Conservation (phyloP, 148 eudicot genomes). For the Rhododendron ovatum region DNA sequence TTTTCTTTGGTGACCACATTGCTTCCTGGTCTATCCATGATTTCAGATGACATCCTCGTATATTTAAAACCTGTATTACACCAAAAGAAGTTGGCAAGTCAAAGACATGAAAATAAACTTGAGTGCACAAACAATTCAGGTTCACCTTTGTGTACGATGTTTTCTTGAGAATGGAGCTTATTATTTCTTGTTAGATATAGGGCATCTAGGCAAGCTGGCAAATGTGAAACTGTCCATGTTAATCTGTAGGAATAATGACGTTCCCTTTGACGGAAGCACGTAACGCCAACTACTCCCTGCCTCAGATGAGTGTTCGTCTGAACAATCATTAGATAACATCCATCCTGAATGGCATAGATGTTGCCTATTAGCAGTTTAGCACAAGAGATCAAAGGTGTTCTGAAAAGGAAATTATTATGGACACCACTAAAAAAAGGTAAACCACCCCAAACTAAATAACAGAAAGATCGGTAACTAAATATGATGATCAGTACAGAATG, state of each 20-base stretch:
- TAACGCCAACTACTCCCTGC: slow-evolving; percentile 30
- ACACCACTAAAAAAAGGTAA: background rate
- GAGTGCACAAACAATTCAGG: background rate
- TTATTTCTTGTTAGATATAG: slow-evolving; percentile 16
- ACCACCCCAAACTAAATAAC: background rate
- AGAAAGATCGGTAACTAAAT: background rate
- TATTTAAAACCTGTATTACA: slow-evolving; percentile 33
- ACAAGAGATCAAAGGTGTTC: background rate
- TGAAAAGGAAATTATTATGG: background rate
- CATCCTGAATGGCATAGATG: slow-evolving; percentile 22
- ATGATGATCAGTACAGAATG: background rate
- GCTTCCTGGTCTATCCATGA: slow-evolving; percentile 24
- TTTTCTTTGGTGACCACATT: slow-evolving; percentile 21
- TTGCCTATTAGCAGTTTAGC: background rate
- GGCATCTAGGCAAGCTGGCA: slow-evolving; percentile 25
- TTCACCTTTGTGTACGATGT: slow-evolving; percentile 25
- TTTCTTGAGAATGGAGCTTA: slow-evolving; percentile 26
- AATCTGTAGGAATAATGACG: slow-evolving; percentile 24
- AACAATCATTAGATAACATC: slow-evolving; percentile 32
- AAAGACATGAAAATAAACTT: background rate
- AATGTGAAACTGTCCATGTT: slow-evolving; percentile 26
- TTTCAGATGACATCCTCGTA: slow-evolving; percentile 35
- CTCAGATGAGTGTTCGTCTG: slow-evolving; percentile 31
- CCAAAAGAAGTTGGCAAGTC: slow-evolving; percentile 11
- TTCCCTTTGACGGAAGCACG: slow-evolving; percentile 25